A percentile compares a stretch with the other conserved stretches of the same genome.
These are phyloP conservation scores for Xerocomellus dryophilus DNA, from an alignment of 768 basidiomycete genomes.

Conservation along the genomic window DNA sequence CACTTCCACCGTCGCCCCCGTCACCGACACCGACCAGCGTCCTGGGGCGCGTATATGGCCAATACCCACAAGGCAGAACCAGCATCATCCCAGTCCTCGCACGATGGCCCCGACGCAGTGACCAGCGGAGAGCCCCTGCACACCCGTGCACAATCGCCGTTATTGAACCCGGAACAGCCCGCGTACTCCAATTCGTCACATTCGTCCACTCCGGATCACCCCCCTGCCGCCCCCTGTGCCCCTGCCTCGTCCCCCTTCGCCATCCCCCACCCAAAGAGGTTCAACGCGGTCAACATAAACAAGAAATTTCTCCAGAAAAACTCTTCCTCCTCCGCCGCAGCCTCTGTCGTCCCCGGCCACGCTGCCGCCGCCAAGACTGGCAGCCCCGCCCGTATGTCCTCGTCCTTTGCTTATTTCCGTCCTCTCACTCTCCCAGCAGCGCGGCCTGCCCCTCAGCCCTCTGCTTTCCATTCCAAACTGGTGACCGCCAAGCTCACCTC, in stretches of 20 bases:
- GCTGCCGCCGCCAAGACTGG: constrained; percentile 46
- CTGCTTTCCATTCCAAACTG: constrained; percentile 70
- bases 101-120: constrained; percentile 16
- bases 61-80: constrained; percentile 50
- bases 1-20: not conserved
- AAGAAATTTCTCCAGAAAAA: constrained; percentile 96
- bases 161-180: constrained; percentile 8
- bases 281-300: constrained; percentile 88
- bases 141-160: constrained; percentile 19
- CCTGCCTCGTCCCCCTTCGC: constrained; percentile 21
- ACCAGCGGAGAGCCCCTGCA: constrained; percentile 3
- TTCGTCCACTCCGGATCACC: constrained; percentile 19
- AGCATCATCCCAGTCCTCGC: constrained; percentile 33
- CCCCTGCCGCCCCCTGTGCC: constrained; percentile 4
- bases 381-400: constrained; percentile 49
- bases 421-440: constrained; percentile 37
- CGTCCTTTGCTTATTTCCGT: not conserved
- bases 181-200: constrained; percentile 4
- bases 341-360: constrained; percentile 43
- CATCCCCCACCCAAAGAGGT: constrained; percentile 71
- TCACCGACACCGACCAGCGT: constrained; percentile 41
- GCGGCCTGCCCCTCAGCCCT: constrained; percentile 53
- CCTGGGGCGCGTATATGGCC: constrained; percentile 79
- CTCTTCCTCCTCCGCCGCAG: constrained; percentile 51
- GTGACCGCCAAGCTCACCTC: constrained; percentile 87